phyloP scores from a whole-genome alignment of 306 rosid genomes.

The Trichosanthes truncata region DNA sequence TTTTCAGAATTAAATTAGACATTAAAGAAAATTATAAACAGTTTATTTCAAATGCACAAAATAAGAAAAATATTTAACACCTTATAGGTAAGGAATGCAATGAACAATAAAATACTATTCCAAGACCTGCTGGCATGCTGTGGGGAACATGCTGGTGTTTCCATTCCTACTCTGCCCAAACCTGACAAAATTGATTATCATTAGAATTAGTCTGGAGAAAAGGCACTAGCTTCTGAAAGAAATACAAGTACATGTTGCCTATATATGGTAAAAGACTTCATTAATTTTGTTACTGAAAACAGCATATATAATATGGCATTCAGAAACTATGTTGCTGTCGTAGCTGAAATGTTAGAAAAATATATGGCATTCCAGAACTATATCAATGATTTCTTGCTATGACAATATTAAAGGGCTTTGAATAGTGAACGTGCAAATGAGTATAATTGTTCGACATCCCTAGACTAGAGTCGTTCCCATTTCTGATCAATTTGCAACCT shows the following conservation, averaged over 20 bases:
- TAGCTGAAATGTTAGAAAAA: neutral
- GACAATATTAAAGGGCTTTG: neutral
- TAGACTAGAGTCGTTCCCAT: neutral
- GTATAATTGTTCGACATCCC: neutral
- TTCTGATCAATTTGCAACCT: neutral
- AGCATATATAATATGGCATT: neutral
- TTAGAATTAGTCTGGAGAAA: neutral
- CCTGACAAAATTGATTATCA: constrained; percentile 28
- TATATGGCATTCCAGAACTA: neutral
- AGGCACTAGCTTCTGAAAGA: neutral
- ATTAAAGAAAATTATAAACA: neutral
- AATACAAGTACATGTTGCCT: neutral
- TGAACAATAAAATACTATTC: neutral
- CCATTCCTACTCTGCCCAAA: constrained; percentile 72
- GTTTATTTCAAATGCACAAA: neutral
- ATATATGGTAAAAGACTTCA: neutral
- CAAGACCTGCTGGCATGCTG: constrained; percentile 44
- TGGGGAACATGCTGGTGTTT: constrained; percentile 83
- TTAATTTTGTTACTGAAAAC: neutral
- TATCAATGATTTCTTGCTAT: neutral
- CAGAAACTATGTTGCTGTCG: neutral
- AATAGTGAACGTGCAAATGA: neutral
- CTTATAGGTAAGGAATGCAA: neutral
- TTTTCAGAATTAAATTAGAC: neutral
- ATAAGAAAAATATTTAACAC: neutral